A percentile compares a stretch with the other conserved stretches of the same genome.
phyloP scores from a whole-genome alignment of 768 basidiomycete species.

The Termitomyces sp. region DNA sequence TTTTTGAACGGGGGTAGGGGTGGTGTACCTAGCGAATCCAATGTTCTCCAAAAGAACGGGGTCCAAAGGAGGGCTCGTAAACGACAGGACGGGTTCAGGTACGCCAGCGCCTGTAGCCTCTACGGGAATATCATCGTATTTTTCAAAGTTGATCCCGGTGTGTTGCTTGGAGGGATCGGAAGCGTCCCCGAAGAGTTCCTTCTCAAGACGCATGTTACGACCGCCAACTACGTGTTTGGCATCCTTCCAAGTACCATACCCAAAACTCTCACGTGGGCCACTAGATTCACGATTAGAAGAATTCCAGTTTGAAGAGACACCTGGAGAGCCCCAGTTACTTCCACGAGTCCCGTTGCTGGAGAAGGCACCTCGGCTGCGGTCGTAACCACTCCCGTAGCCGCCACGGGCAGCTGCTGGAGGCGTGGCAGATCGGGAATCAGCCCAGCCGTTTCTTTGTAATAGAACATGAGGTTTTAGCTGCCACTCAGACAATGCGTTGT shows the following conservation, averaged over 20 bases:
- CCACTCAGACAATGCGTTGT: slow-evolving; percentile 1
- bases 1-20: slow-evolving; percentile 98
- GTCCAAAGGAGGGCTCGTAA: slow-evolving; percentile 88
- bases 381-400: slow-evolving; percentile 38
- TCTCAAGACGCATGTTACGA: slow-evolving; percentile 86
- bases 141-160: slow-evolving; percentile 99
- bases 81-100: slow-evolving; percentile 88
- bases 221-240: slow-evolving; percentile 81
- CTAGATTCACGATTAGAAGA: slow-evolving; percentile 25
- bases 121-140: slow-evolving; percentile 99
- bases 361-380: slow-evolving; percentile 36
- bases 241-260: slow-evolving; percentile 82
- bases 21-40: slow-evolving; percentile 84
- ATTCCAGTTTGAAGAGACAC: slow-evolving; percentile 31
- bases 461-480: slow-evolving; percentile 11
- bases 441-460: slow-evolving; percentile 55
- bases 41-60: slow-evolving; percentile 95
- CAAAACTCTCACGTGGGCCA: slow-evolving; percentile 48
- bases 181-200: slow-evolving; percentile 91
- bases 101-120: slow-evolving; percentile 96
- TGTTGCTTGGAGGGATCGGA: slow-evolving; percentile 84
- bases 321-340: slow-evolving; percentile 38
- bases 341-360: slow-evolving; percentile 31
- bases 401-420: slow-evolving; percentile 48
- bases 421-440: slow-evolving; percentile 64